Evolutionary conservation across 176 grass and related monocot species (phyloP), one percentile per base, ranked within the genome.

Genomic region (Metroxylon sagu): DNA sequence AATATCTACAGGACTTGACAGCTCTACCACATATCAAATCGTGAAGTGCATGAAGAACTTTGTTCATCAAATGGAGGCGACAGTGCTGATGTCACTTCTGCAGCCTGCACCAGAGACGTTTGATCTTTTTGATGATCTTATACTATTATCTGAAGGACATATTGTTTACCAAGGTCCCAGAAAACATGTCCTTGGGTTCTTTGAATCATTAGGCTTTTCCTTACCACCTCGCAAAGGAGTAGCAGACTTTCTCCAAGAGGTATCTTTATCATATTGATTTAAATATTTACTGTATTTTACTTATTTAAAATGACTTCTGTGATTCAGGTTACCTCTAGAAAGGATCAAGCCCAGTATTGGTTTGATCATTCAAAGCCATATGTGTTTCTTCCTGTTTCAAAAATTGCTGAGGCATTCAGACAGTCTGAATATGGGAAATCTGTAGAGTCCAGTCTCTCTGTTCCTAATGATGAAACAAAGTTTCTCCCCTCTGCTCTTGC

Each of bases 51-150:
- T 82, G 81, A 72, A 61, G 68, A 85, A 89, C 59, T 89, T 89
- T 69, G 86, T 85, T 62, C 86, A 89, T 65, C 71, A 85, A 57
- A 89, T 89, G 86, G 71, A 89, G 19, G 86, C 78, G 48, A 85
- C 86, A n/a, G 77, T 89, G 48, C 62, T 89, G 54, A 85, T 89
- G 82, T 89, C 86, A 39, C 86, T 89, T 81, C 78, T 89, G 57
- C 86, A 85, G 54, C 82, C 86, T 65, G 81, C 86, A 64, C 86
- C 86, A 54, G 86, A 89, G 74, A 85, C 86, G 55, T 89, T 89
- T 81, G 78, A 73, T 19, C 74, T 89, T 53, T 89, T 89, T 76
- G 86, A 89, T 79, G 86, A 89, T 43, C 62, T 89, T 27, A 85
- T 89, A 74, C 75, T 89, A 54, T 59, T 89, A 29, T 82, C 86